These are phyloP conservation scores for Candida ortonii DNA, from an alignment of 805 yeast species.

Conservation along the genomic window DNA sequence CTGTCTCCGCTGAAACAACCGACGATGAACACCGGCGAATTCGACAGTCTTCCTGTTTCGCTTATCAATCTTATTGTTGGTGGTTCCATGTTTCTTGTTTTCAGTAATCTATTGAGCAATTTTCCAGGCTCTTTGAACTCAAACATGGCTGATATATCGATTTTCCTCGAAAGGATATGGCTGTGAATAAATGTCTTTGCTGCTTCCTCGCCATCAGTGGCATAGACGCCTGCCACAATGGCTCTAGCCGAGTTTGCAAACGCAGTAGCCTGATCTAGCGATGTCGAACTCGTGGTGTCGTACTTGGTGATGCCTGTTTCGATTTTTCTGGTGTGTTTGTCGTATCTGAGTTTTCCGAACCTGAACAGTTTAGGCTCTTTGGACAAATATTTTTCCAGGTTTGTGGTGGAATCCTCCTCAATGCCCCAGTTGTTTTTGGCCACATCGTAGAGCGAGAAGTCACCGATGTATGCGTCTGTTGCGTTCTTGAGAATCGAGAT, in stretches of 20 bases:
- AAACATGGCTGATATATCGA: constrained; percentile 72
- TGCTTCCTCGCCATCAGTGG: constrained; percentile 62
- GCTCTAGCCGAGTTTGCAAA: constrained; percentile 76
- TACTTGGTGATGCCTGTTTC: constrained; percentile 44
- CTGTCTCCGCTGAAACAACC: constrained; percentile 85
- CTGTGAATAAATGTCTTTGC: constrained; percentile 67
- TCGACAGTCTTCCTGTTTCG: constrained; percentile 88
- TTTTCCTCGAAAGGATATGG: constrained; percentile 78
- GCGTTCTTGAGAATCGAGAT: constrained; percentile 71
- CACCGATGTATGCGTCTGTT: constrained; percentile 71
- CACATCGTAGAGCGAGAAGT: constrained; percentile 58
- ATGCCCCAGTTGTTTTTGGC: constrained; percentile 84
- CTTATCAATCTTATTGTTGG: constrained; percentile 84
- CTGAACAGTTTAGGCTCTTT: constrained; percentile 66
- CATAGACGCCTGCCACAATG: constrained; percentile 76
- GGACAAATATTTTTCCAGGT: constrained; percentile 62
- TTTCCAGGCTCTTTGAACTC: constrained; percentile 82
- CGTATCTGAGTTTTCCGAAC: constrained; percentile 65
- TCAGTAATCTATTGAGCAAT: constrained; percentile 74
- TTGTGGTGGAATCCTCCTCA: constrained; percentile 64
- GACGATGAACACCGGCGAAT: constrained; percentile 82
- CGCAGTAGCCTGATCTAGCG: constrained; percentile 35
- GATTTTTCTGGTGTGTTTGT: constrained; percentile 44
- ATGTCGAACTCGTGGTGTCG: constrained; percentile 32
- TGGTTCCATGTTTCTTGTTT: constrained; percentile 65